Percentiles rank a stretch among this genome's conserved stretches.
These are phyloP conservation scores for Calocera viscosa DNA, from an alignment of 768 basidiomycete genomes.

Conservation along the genomic window DNA sequence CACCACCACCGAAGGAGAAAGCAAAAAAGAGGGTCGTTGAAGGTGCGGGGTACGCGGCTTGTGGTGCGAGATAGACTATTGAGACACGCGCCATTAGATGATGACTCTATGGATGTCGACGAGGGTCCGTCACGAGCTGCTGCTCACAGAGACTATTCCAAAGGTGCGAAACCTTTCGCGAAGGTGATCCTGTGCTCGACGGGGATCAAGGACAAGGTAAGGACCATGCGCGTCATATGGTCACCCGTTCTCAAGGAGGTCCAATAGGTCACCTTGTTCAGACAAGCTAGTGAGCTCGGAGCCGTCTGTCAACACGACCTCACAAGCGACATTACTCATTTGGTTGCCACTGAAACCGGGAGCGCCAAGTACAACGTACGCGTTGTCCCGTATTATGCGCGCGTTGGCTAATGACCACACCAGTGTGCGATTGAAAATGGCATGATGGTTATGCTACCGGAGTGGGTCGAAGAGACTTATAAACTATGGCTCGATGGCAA, in stretches of 20 bases:
- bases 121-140: not conserved
- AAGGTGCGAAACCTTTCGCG: constrained; percentile 33
- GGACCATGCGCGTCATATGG: constrained; percentile 19
- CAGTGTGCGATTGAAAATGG: constrained; percentile 74
- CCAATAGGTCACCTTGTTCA: constrained; percentile 54
- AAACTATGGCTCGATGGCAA: constrained; percentile 66
- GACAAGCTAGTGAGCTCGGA: constrained; percentile 69
- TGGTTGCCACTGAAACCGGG: constrained; percentile 68
- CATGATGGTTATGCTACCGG: constrained; percentile 63
- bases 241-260: constrained; percentile 8
- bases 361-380: constrained; percentile 72
- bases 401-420: not conserved
- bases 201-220: constrained; percentile 65
- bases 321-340: constrained; percentile 77
- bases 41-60: not conserved
- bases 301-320: constrained; percentile 56
- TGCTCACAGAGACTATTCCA: constrained; percentile 18
- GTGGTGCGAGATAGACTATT: not conserved
- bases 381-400: not conserved
- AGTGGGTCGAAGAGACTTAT: constrained; percentile 66
- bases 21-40: constrained; percentile 10
- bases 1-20: constrained; percentile 24
- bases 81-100: not conserved
- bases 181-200: constrained; percentile 60
- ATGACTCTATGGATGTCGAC: not conserved